These are phyloP conservation scores for Aspergillus incahuasiensis DNA, from an alignment of 495 filamentous ascomycete species.

Conservation along the genomic window DNA sequence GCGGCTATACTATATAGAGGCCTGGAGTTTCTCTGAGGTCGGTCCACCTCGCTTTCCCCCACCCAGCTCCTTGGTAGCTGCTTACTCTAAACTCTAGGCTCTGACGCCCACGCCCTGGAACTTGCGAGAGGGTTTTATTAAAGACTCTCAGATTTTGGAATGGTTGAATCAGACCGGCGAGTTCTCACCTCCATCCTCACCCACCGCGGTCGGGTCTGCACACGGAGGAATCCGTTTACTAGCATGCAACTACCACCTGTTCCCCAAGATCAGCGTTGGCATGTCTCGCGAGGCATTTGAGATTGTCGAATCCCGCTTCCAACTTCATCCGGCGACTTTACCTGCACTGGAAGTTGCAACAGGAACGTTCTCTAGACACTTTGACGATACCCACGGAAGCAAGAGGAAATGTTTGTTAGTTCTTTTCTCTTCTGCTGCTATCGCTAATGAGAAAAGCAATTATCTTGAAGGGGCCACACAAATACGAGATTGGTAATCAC, in stretches of 20 bases:
- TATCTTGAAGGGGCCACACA: neutral
- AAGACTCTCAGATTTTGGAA: neutral
- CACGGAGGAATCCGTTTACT: neutral
- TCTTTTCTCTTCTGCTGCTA: neutral
- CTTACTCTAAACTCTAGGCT: neutral
- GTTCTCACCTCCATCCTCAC: neutral
- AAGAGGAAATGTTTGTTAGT: neutral
- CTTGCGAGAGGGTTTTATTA: neutral
- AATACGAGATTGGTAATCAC: slow-evolving; percentile 1
- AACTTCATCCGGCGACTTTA: neutral
- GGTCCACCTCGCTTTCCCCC: neutral
- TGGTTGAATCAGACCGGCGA: neutral
- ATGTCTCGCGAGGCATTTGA: neutral
- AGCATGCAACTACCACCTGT: slow-evolving; percentile 4
- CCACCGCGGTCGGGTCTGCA: neutral
- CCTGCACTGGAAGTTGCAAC: neutral
- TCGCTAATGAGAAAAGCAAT: neutral
- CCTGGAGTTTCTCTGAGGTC: neutral
- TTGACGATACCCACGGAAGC: neutral
- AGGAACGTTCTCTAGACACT: neutral
- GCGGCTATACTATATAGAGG: neutral
- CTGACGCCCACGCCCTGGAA: neutral
- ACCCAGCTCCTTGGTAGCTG: neutral
- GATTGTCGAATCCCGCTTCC: neutral
- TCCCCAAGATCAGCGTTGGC: neutral